Conservation (phyloP, 352 stramenopile genomes). For the Thalassiosira oceanica region DNA sequence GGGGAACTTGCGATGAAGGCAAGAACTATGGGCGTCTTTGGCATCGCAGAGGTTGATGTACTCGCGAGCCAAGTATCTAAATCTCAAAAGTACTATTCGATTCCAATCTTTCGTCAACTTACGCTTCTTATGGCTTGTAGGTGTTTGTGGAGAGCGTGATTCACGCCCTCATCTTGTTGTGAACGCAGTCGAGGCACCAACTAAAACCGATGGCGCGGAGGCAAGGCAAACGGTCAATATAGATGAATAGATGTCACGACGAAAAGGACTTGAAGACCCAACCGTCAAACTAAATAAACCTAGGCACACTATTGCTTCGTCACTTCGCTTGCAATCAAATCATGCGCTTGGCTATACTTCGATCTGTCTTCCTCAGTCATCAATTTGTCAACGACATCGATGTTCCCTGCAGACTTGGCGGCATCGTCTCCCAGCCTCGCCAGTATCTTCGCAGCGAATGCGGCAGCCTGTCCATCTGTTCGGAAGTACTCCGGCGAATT, state of each 20-base stretch:
- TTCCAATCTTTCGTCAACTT: too few species aligned
- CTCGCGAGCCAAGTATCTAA: too few species aligned
- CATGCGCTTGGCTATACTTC: slow-evolving; percentile 35
- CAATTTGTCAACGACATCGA: slow-evolving; percentile 57
- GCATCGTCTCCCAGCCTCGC: slow-evolving; percentile 52
- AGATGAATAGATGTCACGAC: neutral
- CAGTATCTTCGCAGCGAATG: slow-evolving; percentile 62
- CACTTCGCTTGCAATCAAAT: slow-evolving; percentile 52
- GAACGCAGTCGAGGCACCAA: neutral
- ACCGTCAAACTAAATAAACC: too few species aligned
- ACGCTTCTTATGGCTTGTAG: too few species aligned
- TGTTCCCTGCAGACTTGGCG: slow-evolving; percentile 26
- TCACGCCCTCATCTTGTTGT: slow-evolving; percentile 23
- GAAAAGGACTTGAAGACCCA: too few species aligned
- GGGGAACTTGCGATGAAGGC: too few species aligned
- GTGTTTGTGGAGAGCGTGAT: slow-evolving; percentile 20
- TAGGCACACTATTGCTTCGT: too few species aligned
- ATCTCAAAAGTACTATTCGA: too few species aligned
- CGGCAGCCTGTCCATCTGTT: slow-evolving; percentile 56
- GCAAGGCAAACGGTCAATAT: neutral
- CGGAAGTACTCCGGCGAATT: slow-evolving; percentile 70
- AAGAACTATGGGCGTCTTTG: too few species aligned
- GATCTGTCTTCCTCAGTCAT: slow-evolving; percentile 71
- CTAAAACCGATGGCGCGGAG: neutral
- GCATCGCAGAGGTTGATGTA: too few species aligned